Percentiles rank a stretch among this genome's conserved stretches.
These are phyloP conservation scores for Polyplosphaeria fusca DNA, from an alignment of 495 filamentous ascomycete species.

Conservation along the genomic window DNA sequence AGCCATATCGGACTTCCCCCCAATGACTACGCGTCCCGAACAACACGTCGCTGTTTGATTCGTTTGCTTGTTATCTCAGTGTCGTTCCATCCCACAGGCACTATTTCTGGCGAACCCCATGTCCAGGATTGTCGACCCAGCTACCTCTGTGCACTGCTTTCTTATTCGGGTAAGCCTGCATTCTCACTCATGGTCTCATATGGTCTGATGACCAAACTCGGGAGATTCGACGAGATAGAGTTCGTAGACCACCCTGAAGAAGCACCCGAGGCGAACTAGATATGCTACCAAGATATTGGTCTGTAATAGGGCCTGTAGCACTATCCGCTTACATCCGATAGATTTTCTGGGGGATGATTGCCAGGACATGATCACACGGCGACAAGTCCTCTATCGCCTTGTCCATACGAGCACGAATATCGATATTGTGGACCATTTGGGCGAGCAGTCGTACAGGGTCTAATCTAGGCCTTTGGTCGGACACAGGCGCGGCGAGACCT, in stretches of 20 bases:
- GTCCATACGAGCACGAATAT: no score
- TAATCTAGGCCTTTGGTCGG: neutral
- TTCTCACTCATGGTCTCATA: no score
- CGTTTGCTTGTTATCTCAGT: neutral
- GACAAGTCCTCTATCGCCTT: no score
- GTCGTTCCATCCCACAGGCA: neutral
- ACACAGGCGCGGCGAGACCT: neutral
- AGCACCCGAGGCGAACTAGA: no score
- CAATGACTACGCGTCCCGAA: neutral
- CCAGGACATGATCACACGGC: no score
- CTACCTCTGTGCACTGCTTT: neutral
- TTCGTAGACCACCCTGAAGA: no score
- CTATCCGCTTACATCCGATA: no score
- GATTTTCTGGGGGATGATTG: no score
- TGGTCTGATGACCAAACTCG: no score
- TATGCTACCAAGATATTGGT: no score
- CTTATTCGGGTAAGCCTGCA: neutral
- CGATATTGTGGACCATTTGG: neutral
- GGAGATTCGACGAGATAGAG: no score
- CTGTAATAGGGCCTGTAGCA: no score
- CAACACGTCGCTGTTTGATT: constrained; percentile 1
- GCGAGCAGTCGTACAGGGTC: neutral
- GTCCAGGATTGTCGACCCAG: neutral
- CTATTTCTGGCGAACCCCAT: constrained; percentile 1
- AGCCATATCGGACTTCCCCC: neutral